Conservation (phyloP, 441 rosid genomes). For the Eutrema salsugineum region DNA sequence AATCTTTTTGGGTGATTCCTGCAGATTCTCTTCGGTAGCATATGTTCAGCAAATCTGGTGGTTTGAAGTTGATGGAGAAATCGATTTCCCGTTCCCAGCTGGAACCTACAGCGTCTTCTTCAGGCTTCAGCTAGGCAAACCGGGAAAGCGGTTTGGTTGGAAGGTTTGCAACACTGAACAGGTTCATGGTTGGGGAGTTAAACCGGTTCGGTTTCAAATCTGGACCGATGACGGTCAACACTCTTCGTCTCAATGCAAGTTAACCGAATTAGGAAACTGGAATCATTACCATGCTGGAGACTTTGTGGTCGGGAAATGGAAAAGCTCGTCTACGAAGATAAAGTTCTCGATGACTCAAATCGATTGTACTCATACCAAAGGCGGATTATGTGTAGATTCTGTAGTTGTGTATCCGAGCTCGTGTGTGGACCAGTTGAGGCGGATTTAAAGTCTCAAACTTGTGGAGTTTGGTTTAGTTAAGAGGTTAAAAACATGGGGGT, state of each 20-base stretch:
- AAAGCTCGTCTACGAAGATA: slow-evolving; percentile 34
- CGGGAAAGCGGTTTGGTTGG: slow-evolving; percentile 66
- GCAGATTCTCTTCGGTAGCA: slow-evolving; percentile 68
- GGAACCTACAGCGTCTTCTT: slow-evolving; percentile 85
- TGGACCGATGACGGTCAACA: slow-evolving; percentile 81
- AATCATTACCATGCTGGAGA: slow-evolving; percentile 71
- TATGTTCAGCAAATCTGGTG: slow-evolving; percentile 97
- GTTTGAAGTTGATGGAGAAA: slow-evolving; percentile 82
- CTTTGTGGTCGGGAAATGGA: slow-evolving; percentile 47
- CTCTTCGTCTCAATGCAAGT: slow-evolving; percentile 61
- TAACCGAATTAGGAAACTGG: slow-evolving; percentile 72
- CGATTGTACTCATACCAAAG: slow-evolving; percentile 95
- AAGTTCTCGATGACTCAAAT: slow-evolving; percentile 83
- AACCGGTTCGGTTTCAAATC: slow-evolving; percentile 83
- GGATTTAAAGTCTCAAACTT: slow-evolving; percentile 33
- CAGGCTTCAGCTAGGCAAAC: slow-evolving; percentile 74
- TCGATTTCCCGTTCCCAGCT: slow-evolving; percentile 83
- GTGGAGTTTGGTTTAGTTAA: slow-evolving; percentile 2
- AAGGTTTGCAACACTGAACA: slow-evolving; percentile 63
- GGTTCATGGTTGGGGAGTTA: slow-evolving; percentile 88
- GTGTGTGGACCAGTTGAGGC: slow-evolving; percentile 47
- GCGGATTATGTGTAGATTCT: slow-evolving; percentile 79
- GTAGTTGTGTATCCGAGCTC: slow-evolving; percentile 64
- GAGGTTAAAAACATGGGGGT: background rate
- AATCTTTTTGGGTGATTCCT: background rate